phyloP scores from a whole-genome alignment of 2,329 filamentous ascomycete species.

The Trichophyton schoenleinii region DNA sequence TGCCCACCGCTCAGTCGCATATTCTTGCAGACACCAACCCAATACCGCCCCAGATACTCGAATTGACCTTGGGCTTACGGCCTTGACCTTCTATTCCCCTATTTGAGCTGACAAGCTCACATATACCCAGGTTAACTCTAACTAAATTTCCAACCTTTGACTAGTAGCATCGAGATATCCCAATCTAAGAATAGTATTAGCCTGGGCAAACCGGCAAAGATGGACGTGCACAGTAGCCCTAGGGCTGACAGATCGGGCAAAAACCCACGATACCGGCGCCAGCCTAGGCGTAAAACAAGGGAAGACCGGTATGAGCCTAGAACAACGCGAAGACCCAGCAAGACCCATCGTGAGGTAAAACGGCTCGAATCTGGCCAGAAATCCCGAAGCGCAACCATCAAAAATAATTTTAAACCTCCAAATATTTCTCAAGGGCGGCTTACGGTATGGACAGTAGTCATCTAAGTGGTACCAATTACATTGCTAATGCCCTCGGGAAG shows the following conservation, averaged over 20 bases:
- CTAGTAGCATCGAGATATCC: background rate
- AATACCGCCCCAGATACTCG: background rate
- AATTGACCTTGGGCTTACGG: no score
- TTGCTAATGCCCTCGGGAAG: constrained; percentile 18
- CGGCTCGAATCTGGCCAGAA: constrained; percentile 14
- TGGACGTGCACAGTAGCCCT: background rate
- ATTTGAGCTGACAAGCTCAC: background rate
- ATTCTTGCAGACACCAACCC: background rate
- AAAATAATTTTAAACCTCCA: constrained; percentile 44
- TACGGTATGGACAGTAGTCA: constrained; percentile 32
- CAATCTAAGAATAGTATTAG: background rate
- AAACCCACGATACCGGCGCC: constrained; percentile 35
- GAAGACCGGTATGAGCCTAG: constrained; percentile 44
- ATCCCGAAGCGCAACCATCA: constrained; percentile 31
- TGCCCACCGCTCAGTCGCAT: no score
- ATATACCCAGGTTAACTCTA: background rate
- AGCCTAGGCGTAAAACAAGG: constrained; percentile 44
- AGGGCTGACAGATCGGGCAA: background rate
- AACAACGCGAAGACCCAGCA: constrained; percentile 4
- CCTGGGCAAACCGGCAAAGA: background rate
- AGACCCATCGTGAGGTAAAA: constrained; percentile 10
- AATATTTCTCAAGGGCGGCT: constrained; percentile 42
- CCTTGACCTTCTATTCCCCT: background rate
- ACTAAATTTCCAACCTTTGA: no score
- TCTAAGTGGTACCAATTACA: background rate